phyloP scores from a whole-genome alignment of 192 early-diverging fungal genomes.

The Dissophora globulifera region DNA sequence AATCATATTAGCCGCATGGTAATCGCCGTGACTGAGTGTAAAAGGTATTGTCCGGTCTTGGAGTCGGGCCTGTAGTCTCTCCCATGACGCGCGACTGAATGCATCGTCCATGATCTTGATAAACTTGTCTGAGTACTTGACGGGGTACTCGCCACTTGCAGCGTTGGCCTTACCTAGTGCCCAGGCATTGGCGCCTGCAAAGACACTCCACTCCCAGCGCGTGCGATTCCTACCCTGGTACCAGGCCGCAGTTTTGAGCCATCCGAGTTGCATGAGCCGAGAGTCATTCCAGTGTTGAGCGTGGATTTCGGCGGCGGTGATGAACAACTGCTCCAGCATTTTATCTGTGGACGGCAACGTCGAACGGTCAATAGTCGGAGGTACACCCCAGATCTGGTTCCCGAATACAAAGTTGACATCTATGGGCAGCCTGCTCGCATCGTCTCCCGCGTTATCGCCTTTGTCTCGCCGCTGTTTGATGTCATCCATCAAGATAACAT shows the following conservation, averaged over 20 bases:
- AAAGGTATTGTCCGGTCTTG: slow-evolving; percentile 27
- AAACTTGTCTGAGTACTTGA: slow-evolving; percentile 40
- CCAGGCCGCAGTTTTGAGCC: slow-evolving; percentile 31
- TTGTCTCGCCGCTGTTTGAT: slow-evolving; percentile 21
- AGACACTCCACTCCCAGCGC: slow-evolving; percentile 28
- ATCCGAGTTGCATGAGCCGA: background rate
- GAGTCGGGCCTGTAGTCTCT: slow-evolving; percentile 17
- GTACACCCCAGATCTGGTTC: slow-evolving; percentile 39
- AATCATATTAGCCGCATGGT: slow-evolving; percentile 34
- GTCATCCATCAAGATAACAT: slow-evolving; percentile 43
- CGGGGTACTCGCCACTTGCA: slow-evolving; percentile 6
- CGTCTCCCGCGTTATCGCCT: background rate
- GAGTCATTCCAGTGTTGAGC: slow-evolving; percentile 44
- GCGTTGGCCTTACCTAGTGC: slow-evolving; percentile 14
- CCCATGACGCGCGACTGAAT: slow-evolving; percentile 31
- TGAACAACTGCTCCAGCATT: slow-evolving; percentile 33
- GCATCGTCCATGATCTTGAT: slow-evolving; percentile 30
- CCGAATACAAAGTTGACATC: slow-evolving; percentile 47
- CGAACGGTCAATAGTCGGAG: slow-evolving; percentile 4
- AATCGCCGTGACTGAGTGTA: slow-evolving; percentile 28
- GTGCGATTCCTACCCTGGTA: slow-evolving; percentile 12
- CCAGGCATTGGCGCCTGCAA: slow-evolving; percentile 13
- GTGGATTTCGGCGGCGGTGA: slow-evolving; percentile 27
- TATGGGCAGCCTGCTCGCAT: background rate
- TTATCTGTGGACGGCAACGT: slow-evolving; percentile 1